phyloP scores from a whole-genome alignment of 352 stramenopile species.

The Globisporangium acanthophoron region DNA sequence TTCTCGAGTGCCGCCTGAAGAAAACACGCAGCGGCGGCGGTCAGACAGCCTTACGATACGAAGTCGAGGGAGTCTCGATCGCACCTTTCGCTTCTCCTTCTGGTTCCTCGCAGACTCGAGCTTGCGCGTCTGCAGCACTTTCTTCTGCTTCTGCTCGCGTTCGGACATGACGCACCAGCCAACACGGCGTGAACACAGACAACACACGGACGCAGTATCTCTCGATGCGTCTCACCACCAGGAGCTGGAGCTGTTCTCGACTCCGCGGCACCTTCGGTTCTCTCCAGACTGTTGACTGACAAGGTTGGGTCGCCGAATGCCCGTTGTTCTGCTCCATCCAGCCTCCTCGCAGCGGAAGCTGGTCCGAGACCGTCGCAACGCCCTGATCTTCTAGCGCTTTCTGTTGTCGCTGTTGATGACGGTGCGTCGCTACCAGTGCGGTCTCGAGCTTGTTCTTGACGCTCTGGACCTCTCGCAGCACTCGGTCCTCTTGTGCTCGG shows the following conservation, averaged over 20 bases:
- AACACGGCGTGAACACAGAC: not conserved
- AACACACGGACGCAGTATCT: not conserved
- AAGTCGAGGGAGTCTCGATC: not conserved
- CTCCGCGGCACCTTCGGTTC: slow-evolving; percentile 21
- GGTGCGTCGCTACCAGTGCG: slow-evolving; percentile 2
- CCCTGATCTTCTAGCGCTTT: not conserved
- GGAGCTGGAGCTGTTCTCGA: slow-evolving; percentile 46
- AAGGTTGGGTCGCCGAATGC: not conserved
- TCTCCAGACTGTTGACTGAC: not conserved
- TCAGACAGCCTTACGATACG: not conserved
- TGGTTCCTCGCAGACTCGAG: slow-evolving; percentile 33
- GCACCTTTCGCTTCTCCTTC: slow-evolving; percentile 49
- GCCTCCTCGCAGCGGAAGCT: not conserved
- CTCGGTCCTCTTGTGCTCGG: slow-evolving; percentile 43
- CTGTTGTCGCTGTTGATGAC: not conserved
- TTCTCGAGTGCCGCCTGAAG: slow-evolving; percentile 29
- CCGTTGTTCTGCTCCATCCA: not conserved
- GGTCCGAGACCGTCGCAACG: not conserved
- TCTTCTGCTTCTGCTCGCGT: slow-evolving; percentile 39
- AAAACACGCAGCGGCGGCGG: not conserved
- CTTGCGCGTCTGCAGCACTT: slow-evolving; percentile 38
- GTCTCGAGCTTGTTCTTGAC: slow-evolving; percentile 41
- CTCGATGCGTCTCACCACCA: slow-evolving; percentile 20
- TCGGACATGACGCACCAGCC: not conserved
- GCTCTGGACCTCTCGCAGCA: slow-evolving; percentile 41